These are phyloP conservation scores for Maudiozyma bulderi DNA, from an alignment of 805 yeast species.

Conservation along the genomic window DNA sequence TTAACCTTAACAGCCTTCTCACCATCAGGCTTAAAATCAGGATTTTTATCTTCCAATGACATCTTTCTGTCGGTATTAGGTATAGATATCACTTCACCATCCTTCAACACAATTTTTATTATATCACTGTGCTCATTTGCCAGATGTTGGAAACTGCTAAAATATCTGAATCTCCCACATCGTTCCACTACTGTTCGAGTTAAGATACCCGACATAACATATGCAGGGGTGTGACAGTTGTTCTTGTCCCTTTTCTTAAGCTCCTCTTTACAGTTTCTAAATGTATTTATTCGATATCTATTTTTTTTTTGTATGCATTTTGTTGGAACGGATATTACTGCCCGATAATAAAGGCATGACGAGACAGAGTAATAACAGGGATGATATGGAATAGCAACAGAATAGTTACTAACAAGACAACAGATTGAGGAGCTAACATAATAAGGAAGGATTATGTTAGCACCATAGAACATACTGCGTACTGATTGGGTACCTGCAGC, in stretches of 20 bases:
- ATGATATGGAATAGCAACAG: too few species aligned
- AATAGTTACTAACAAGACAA: too few species aligned
- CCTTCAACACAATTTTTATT: background rate
- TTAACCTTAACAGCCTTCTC: background rate
- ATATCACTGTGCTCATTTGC: background rate
- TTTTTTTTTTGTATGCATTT: too few species aligned
- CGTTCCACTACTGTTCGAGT: background rate
- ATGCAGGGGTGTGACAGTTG: background rate
- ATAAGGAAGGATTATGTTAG: too few species aligned
- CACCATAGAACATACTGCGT: too few species aligned
- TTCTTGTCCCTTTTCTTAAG: background rate
- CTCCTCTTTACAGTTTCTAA: background rate
- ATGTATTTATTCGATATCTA: background rate
- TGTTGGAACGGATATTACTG: too few species aligned
- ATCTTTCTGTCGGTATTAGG: too few species aligned
- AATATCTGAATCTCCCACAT: background rate
- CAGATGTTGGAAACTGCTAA: background rate
- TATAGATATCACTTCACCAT: background rate
- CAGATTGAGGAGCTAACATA: too few species aligned
- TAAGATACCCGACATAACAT: background rate
- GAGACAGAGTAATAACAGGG: too few species aligned
- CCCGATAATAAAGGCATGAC: too few species aligned
- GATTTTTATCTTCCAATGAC: too few species aligned
- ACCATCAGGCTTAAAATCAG: background rate
- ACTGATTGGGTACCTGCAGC: too few species aligned